phyloP scores from a whole-genome alignment of 192 early-diverging fungal species.

The Backusella australiensis region DNA sequence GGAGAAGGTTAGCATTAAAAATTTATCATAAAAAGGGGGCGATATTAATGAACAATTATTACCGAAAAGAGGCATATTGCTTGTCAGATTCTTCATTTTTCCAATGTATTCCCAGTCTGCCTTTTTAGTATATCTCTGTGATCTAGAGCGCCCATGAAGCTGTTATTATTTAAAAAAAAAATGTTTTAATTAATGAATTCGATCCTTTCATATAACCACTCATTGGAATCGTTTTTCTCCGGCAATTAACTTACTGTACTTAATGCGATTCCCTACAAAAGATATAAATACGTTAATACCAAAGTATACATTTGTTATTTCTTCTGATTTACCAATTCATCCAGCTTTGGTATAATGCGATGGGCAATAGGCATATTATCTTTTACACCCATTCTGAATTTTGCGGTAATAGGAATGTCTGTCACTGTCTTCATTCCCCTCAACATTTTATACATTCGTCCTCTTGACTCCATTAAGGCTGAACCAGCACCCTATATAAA shows the following conservation, averaged over 20 bases:
- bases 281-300: background rate
- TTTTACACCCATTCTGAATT: constrained; percentile 79
- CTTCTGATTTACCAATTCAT: constrained; percentile 42
- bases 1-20: background rate
- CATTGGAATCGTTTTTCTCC: background rate
- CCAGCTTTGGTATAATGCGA: constrained; percentile 69
- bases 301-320: background rate
- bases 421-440: constrained; percentile 66
- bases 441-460: constrained; percentile 73
- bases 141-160: constrained; percentile 88
- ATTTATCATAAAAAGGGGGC: background rate
- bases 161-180: constrained; percentile 12
- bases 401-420: constrained; percentile 86
- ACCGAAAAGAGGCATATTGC: constrained; percentile 60
- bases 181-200: background rate
- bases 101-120: constrained; percentile 95
- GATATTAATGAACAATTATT: background rate
- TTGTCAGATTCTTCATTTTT: constrained; percentile 43
- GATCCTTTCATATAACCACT: background rate
- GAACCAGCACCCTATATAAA: constrained; percentile 70
- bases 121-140: constrained; percentile 86
- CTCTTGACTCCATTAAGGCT: constrained; percentile 68
- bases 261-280: constrained; percentile 48
- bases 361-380: constrained; percentile 65
- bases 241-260: constrained; percentile 48